Evolutionary conservation across 1,139 yeast genomes (phyloP), one percentile per base, ranked within the genome.

Genomic region (Pichia sp.): DNA sequence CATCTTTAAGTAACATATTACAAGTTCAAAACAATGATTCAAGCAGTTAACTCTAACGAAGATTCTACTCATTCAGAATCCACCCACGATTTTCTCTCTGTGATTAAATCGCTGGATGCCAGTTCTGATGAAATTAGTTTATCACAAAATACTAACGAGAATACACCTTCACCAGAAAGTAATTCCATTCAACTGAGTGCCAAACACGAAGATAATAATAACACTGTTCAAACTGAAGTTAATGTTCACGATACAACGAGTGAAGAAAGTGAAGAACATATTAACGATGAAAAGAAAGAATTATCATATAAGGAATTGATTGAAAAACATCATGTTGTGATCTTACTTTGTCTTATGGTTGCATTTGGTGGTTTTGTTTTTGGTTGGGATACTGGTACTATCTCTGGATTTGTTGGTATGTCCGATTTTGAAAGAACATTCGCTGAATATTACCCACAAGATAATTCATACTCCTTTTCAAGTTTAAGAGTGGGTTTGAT

Each of bases 341-440:
- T 43, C 3, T 10, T 51, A 14, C 46, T 56, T 9, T 55, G 57
- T 44, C 33, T 53, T 5, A 43, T 55, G 22, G 56, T 55, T 37
- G 53, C 87, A 50, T 79, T 81, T 58, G 87, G 85, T 67, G 88
- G 88, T 58, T 73, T 81, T 59, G 78, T 83, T 50, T 83, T 75
- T 63, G 90, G 90, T 52, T 83, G 82, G 76, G 90, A 83, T 67
- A 82, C 89, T 24, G 90, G 90, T 67, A 81, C 88, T 55, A 83
- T 84, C 59, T 77, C 85, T 37, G 95, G 95, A 57, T 81, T 85
- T 60, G 75, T 85, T 60, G 83, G 81, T 58, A 83, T 83, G 86
- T 66, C 76, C 3, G 79, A 78, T 57, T 88, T 82, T 61, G 71
- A 68, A 47, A 59, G 65, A 40, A 70, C 76, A 51, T 85, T 84